Percentiles rank a stretch among this genome's conserved stretches.
phyloP scores from a whole-genome alignment of 1,139 yeast species.

The Taphrina communis region DNA sequence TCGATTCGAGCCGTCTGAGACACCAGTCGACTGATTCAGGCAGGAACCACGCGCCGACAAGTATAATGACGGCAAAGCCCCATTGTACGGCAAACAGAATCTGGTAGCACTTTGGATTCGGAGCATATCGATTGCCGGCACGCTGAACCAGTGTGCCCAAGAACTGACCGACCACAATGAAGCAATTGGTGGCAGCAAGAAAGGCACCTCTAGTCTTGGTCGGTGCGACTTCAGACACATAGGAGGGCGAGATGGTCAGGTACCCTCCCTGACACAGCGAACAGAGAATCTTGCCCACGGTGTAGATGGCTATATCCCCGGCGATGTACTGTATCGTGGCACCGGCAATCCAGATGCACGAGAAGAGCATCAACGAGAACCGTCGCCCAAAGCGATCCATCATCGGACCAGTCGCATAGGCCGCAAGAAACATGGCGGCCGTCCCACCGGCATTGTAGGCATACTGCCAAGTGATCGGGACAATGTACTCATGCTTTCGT shows the following conservation, averaged over 20 bases:
- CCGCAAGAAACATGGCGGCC: constrained; percentile 3
- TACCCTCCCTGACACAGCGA: constrained; percentile 13
- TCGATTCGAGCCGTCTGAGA: background rate
- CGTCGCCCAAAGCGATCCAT: constrained; percentile 8
- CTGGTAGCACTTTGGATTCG: constrained; percentile 11
- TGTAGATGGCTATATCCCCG: constrained; percentile 1
- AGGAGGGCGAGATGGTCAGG: constrained; percentile 6
- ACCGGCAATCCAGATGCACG: background rate
- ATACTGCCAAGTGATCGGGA: constrained; percentile 18
- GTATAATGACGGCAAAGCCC: constrained; percentile 12
- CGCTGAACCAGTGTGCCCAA: constrained; percentile 12
- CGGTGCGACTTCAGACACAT: constrained; percentile 14
- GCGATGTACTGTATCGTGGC: constrained; percentile 7
- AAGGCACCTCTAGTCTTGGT: constrained; percentile 15
- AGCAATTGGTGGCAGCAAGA: constrained; percentile 7
- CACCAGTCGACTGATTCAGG: constrained; percentile 11
- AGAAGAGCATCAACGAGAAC: constrained; percentile 9
- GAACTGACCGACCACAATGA: constrained; percentile 16
- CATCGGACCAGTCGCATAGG: constrained; percentile 4
- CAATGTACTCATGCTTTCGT: constrained; percentile 1
- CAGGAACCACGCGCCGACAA: background rate
- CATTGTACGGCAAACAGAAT: constrained; percentile 12
- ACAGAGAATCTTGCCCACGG: constrained; percentile 13
- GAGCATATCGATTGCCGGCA: constrained; percentile 5
- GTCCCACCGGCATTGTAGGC: constrained; percentile 17